Base-by-base conservation (phyloP, 2,329 filamentous ascomycete genomes). In the Colletotrichum gloeosporioides region DNA sequence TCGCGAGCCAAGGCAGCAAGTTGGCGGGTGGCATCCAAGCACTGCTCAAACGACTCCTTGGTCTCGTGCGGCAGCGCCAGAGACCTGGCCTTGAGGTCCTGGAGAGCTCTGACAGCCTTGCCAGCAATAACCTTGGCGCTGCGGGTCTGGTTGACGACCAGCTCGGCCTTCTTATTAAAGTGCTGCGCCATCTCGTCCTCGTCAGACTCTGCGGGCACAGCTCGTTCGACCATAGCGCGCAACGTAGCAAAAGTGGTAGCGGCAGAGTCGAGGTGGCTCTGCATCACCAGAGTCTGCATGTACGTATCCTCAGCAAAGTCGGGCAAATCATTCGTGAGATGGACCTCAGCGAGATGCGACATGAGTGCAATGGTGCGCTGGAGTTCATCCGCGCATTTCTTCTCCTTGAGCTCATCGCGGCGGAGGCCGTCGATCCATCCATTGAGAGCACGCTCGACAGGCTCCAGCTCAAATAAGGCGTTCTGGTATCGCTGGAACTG, bases 381-480 rank as follows among this genome's bases (percentile, higher is more conserved):
- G 49, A 99, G 88, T 82, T 98, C 95, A 29, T 92, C 92, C 1
- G 95, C 93, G 81, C 96, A 96, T 80, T 95, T 93, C 83, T 94
- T 92, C 85, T 96, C 94, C 84, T 96, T 96, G 65, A 99, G 87
- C 72, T 98, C 96, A 79, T 98, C 96, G 69, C 92, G 93, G 78
- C 95, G 93, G 71, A 98, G 84, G 8, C 92, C 92, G 78, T 98
- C 96, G 73, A 99, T 95, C 92, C 96, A 98, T 71, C 91, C 91
- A 81, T 98, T 98, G 66, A 99, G 86, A 0, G 95, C 95, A 73
- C 96, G 91, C 86, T 99, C 97, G 13, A 99, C 95, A 1, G 96
- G 95, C 82, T 98, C 95, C 67, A 99, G 88, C 84, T 99, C 97
- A 80, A 95, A 95, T 74, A 97, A 85, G 3, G 96, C 95, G 57